Evolutionary conservation across 306 rosid genomes (phyloP).

Genomic region (Inga oerstediana): DNA sequence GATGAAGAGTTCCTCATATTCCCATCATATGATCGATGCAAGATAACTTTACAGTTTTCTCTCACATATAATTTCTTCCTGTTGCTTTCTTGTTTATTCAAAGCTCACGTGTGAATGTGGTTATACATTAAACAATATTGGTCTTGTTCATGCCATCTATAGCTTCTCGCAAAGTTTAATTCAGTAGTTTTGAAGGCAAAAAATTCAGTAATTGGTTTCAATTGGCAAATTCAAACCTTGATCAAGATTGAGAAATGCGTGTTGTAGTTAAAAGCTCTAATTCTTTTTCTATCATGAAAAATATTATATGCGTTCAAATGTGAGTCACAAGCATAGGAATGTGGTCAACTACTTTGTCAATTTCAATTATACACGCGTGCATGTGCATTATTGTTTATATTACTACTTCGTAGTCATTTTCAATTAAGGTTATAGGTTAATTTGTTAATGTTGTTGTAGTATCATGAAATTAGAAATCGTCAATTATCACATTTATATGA

Average conservation of each 20-base stretch:
- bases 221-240: background rate
- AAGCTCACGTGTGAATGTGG: background rate
- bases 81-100: background rate
- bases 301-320: background rate
- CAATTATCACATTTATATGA: too few relatives aligned
- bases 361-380: background rate
- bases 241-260: background rate
- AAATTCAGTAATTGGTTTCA: background rate
- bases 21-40: too few relatives aligned
- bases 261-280: background rate
- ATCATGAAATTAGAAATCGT: too few relatives aligned
- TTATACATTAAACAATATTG: too few relatives aligned
- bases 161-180: background rate
- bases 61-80: background rate
- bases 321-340: background rate
- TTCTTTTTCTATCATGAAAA: background rate
- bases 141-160: background rate
- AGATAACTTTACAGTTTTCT: too few relatives aligned
- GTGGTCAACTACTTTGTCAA: background rate
- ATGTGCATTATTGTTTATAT: background rate
- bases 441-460: too few relatives aligned
- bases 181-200: too few relatives aligned
- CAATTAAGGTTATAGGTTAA: too few relatives aligned
- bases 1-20: too few relatives aligned
- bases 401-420: too few relatives aligned